These are phyloP conservation scores for Paramecium primaurelia DNA, from an alignment of 73 alveolate genomes.

Conservation along the genomic window DNA sequence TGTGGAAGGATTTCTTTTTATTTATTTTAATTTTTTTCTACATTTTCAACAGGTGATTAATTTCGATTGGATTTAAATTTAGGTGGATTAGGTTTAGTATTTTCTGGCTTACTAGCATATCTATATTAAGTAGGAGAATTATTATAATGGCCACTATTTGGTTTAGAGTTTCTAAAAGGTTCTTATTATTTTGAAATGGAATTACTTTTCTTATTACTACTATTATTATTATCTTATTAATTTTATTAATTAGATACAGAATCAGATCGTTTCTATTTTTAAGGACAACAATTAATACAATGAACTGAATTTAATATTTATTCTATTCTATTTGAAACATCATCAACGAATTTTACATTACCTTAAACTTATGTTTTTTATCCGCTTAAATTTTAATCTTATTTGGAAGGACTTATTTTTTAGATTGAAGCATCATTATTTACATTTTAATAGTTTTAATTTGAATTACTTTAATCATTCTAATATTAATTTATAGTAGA, in stretches of 20 bases:
- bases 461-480: neutral
- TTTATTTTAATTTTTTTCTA: neutral
- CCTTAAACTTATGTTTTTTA: neutral
- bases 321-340: neutral
- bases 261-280: neutral
- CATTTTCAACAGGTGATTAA: neutral
- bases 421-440: neutral
- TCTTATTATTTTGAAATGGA: neutral
- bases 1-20: neutral
- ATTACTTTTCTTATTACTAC: neutral
- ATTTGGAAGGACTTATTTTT: neutral
- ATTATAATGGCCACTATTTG: conserved; percentile 26
- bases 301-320: neutral
- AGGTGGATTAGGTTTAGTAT: neutral
- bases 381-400: neutral
- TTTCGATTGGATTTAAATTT: neutral
- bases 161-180: conserved; percentile 21
- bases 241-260: neutral
- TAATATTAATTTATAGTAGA: neutral
- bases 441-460: neutral
- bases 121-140: conserved; percentile 4
- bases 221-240: neutral
- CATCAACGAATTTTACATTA: neutral
- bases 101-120: neutral
- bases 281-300: conserved; percentile 27